phyloP scores from a whole-genome alignment of 73 alveolate species.

The Urostyla sp. region DNA sequence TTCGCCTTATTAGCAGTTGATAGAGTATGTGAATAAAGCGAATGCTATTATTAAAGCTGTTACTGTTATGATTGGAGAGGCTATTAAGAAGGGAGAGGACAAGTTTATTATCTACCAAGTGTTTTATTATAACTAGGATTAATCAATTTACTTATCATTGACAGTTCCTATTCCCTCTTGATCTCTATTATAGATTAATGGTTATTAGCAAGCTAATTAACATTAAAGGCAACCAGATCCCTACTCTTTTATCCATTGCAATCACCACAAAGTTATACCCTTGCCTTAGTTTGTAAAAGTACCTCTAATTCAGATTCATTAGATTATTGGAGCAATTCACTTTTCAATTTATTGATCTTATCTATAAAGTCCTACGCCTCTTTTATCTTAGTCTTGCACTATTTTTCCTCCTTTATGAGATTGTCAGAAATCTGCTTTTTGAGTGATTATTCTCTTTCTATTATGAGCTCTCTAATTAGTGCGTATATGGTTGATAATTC shows the following conservation, averaged over 20 bases:
- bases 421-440: constrained; percentile 33
- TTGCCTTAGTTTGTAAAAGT: constrained; percentile 14
- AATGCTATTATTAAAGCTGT: neutral
- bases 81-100: neutral
- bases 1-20: constrained; percentile 41
- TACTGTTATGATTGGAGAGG: too few species aligned
- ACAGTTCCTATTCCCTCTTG: constrained; percentile 24
- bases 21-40: constrained; percentile 9
- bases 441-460: constrained; percentile 33
- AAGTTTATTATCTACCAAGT: neutral
- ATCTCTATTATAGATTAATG: constrained; percentile 3
- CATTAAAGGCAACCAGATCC: neutral
- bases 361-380: constrained; percentile 30
- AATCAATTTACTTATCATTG: neutral
- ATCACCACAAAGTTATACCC: neutral
- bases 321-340: neutral
- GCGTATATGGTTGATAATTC: constrained; percentile 31
- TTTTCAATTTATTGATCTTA: neutral
- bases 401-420: constrained; percentile 12
- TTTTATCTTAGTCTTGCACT: neutral
- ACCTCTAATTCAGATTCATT: constrained; percentile 19
- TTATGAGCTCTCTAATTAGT: constrained; percentile 5
- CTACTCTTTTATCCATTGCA: constrained; percentile 17
- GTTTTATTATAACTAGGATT: constrained; percentile 32
- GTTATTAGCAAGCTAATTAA: neutral